These are phyloP conservation scores for Ophiostoma perfectum DNA, from an alignment of 2,329 filamentous ascomycete species.

Conservation along the genomic window DNA sequence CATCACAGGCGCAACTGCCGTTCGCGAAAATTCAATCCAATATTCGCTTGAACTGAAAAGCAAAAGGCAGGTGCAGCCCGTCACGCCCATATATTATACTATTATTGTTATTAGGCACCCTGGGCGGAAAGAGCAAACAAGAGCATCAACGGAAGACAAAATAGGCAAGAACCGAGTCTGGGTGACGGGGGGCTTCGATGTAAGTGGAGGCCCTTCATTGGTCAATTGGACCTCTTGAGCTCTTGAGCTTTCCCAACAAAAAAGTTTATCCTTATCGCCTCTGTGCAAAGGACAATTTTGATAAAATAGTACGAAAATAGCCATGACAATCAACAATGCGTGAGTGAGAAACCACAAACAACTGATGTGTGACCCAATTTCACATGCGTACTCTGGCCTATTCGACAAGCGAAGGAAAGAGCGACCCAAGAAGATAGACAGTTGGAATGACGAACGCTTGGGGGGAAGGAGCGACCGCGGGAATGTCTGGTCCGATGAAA, in stretches of 20 bases:
- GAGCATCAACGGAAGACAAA: constrained; percentile 2
- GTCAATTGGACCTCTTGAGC: constrained; percentile 16
- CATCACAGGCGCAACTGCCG: background rate
- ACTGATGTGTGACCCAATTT: background rate
- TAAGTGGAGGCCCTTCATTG: constrained; percentile 26
- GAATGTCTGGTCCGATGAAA: background rate
- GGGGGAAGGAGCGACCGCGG: background rate
- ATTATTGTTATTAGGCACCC: too few relatives aligned
- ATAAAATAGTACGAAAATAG: background rate
- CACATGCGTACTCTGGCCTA: background rate
- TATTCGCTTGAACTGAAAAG: too few relatives aligned
- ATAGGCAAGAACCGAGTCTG: constrained; percentile 1
- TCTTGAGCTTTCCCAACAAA: constrained; percentile 25
- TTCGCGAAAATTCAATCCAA: background rate
- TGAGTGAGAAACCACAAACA: background rate
- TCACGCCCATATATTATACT: too few relatives aligned
- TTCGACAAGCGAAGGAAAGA: constrained; percentile 3
- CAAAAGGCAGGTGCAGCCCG: too few relatives aligned
- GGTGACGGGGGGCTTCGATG: constrained; percentile 14
- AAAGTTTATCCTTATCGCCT: constrained; percentile 5
- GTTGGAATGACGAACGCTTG: background rate
- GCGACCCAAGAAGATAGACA: background rate
- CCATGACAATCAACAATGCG: background rate
- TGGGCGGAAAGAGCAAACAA: background rate
- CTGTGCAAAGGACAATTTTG: constrained; percentile 1